These are phyloP conservation scores for Mycena floridula DNA, from an alignment of 768 basidiomycete genomes.

Conservation along the genomic window DNA sequence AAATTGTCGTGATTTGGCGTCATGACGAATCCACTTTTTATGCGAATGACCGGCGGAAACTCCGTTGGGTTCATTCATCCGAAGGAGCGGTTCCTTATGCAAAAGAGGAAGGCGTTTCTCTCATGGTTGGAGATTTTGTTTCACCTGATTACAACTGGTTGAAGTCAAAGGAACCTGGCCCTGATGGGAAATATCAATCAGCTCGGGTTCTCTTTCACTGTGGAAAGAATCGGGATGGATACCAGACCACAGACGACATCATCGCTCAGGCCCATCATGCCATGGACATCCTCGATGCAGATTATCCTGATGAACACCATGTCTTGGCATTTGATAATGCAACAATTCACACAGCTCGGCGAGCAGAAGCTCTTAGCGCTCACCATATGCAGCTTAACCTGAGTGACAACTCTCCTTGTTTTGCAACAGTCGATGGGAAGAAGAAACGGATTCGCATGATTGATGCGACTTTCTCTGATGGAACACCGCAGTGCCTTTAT, in stretches of 20 bases:
- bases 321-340: constrained; percentile 24
- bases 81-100: constrained; percentile 14
- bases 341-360: constrained; percentile 26
- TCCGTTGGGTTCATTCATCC: background rate
- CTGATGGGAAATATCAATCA: constrained; percentile 9
- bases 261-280: constrained; percentile 16
- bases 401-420: constrained; percentile 17
- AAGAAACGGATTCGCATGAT: constrained; percentile 27
- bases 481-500: constrained; percentile 22
- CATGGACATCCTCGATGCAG: constrained; percentile 15
- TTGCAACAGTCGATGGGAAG: constrained; percentile 15
- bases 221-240: constrained; percentile 23
- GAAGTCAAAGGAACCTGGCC: constrained; percentile 1
- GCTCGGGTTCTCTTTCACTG: constrained; percentile 16
- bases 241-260: constrained; percentile 24
- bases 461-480: constrained; percentile 14
- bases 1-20: constrained; percentile 8
- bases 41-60: background rate
- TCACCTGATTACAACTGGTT: constrained; percentile 24
- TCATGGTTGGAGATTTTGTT: constrained; percentile 33
- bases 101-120: constrained; percentile 33
- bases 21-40: constrained; percentile 18
- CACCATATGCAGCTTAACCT: constrained; percentile 20
- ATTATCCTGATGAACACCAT: constrained; percentile 24
- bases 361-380: constrained; percentile 25